Base-by-base conservation (phyloP, 2,329 filamentous ascomycete genomes). In the Colletotrichum sp. region DNA sequence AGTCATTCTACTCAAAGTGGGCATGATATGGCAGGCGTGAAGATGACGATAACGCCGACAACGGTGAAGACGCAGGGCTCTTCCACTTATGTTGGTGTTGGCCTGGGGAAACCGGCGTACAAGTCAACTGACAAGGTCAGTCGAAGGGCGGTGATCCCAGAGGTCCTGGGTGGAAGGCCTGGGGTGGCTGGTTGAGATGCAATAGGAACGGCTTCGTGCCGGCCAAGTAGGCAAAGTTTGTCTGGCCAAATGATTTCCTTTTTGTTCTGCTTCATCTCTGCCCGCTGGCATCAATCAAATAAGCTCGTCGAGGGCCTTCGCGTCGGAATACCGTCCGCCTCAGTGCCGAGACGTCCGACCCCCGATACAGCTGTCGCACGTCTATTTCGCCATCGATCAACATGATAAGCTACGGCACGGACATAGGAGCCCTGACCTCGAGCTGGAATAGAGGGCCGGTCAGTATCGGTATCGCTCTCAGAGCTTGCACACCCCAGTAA, bases 301-400 rank as follows among this genome's bases (percentile, higher is more conserved):
- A 76, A 76, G 70, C 74, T 76, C 70, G 16, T 66, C 32, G 60
- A 73, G 48, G 58, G 58, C 48, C 61, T 58, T 69, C 70, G 43
- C 74, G 65, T 73, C 64, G 70, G 72, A 62, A 15, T 25, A 25
- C 56, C 27, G 52, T 66, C 73, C 62, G 69, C 22, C 69, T 43
- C 32, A 64, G 64, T 75, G 64, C 70, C 74, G 74, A 76, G 28
- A 22, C 64, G 74, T 69, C 74, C 74, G 74, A 74, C 65, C 28
- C 25, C 70, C 70, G 70, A 76, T 76, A 76, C 74, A 76, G 70
- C 32, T 73, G 74, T 64, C 64, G 74, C 74, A 75, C 65, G 70
- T 74, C 70, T 69, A 65, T 73, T 32, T 76, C 48, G 65, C 70
- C 34, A 75, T 74, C 74, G 70, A 36, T 34, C 58, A 74, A 66